Conservation (phyloP, 805 yeast genomes). For the Brettanomyces sp. region DNA sequence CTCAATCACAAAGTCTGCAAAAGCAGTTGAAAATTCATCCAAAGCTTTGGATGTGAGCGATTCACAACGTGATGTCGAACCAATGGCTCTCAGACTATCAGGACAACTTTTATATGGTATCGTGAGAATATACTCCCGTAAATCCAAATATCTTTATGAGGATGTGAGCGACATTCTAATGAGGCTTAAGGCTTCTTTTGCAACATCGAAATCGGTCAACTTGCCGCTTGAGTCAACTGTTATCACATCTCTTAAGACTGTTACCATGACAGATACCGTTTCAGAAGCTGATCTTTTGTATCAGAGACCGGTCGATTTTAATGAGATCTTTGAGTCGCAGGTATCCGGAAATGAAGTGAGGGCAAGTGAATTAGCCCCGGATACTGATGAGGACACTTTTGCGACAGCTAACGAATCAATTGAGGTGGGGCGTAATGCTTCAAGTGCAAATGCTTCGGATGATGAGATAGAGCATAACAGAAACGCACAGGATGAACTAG, state of each 20-base stretch:
- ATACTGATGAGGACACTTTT: constrained; percentile 3
- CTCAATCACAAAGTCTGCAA: constrained; percentile 55
- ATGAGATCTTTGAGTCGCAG: constrained; percentile 20
- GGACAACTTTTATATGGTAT: constrained; percentile 85
- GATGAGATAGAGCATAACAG: constrained; percentile 11
- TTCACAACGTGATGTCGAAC: constrained; percentile 28
- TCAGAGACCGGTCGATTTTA: constrained; percentile 48
- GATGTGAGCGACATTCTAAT: constrained; percentile 73
- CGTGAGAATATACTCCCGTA: constrained; percentile 75
- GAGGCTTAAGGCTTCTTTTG: constrained; percentile 62
- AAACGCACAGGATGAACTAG: constrained; percentile 10
- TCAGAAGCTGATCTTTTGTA: constrained; percentile 67
- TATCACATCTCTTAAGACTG: constrained; percentile 46
- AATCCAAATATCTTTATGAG: constrained; percentile 73
- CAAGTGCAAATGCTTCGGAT: constrained; percentile 6
- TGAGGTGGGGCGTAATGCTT: constrained; percentile 1
- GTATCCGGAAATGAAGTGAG: constrained; percentile 30
- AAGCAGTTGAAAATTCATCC: constrained; percentile 47
- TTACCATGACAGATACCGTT: constrained; percentile 67
- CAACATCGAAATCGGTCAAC: constrained; percentile 38
- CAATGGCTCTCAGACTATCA: constrained; percentile 70
- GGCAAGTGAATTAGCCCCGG: constrained; percentile 16
- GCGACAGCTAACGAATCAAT: constrained; percentile 1
- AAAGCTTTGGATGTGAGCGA: constrained; percentile 5
- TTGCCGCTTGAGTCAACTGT: constrained; percentile 54